Evolutionary conservation across 1,284 basidiomycete species (phyloP).

Genomic region (Marasmius fiardii): DNA sequence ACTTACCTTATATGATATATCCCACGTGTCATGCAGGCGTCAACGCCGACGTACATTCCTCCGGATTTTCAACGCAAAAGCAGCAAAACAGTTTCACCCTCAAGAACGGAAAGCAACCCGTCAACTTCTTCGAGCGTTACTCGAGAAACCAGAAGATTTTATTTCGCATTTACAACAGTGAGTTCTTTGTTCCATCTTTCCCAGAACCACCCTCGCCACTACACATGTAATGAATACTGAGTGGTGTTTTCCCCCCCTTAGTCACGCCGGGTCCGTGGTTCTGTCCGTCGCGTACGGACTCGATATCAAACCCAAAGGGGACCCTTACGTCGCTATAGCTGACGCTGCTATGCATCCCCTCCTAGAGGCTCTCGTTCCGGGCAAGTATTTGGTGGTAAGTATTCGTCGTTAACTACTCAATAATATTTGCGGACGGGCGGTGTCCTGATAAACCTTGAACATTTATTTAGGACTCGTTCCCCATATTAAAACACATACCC

Average conservation of each 20-base stretch:
- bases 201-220: background rate
- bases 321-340: background rate
- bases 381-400: background rate
- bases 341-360: background rate
- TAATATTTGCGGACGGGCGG: too few species aligned
- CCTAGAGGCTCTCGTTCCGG: background rate
- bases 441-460: too few species aligned
- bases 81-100: slow-evolving; percentile 5
- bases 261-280: background rate
- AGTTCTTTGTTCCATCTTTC: background rate
- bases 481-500: slow-evolving; percentile 32
- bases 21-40: slow-evolving; percentile 1
- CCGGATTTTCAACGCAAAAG: slow-evolving; percentile 9
- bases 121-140: slow-evolving; percentile 10
- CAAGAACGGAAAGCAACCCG: slow-evolving; percentile 5
- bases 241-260: too few species aligned
- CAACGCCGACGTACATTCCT: slow-evolving; percentile 9
- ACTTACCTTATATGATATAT: too few species aligned
- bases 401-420: too few species aligned
- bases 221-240: background rate
- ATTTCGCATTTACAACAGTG: slow-evolving; percentile 7
- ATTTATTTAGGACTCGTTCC: slow-evolving; percentile 27
- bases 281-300: background rate
- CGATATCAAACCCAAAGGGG: background rate
- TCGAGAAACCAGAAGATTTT: slow-evolving; percentile 3